Evolutionary conservation across 2,329 filamentous ascomycete species (phyloP), one percentile per base, ranked within the genome.

Genomic region (Trichophyton schoenleinii): DNA sequence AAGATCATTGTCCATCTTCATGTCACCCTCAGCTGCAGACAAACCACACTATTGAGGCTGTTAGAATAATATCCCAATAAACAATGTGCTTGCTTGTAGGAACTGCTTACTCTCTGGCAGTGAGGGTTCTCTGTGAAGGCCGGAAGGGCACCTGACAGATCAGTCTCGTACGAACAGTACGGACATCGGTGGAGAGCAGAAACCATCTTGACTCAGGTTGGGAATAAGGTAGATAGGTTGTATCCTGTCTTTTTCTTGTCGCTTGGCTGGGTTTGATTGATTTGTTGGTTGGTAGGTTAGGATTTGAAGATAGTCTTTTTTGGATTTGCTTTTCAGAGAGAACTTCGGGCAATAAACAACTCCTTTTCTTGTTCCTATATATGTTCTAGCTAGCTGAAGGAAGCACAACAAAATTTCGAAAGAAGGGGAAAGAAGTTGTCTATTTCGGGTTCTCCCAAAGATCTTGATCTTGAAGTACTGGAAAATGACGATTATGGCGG

Each of bases 1-100:
- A 41, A 96, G 86, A 67, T 95, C 91, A 65, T 95, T 88, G 71
- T 91, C 85, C 68, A 85, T 81, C 73, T 87, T 84, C 77, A 83
- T 81, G 64, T 75, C 79, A 70, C 71, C 68, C 66, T 76, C 74
- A 3, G 69, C 70, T 36, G 69, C 71, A 38, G 74, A 75, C 59
- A 77, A 66, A n/a, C 75, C 73, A 65, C 74, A 76, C 75, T 77
- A 67, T 53, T 67, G 22, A 48, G 25, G 9, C 15, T 25, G 28
- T 41, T 20, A 46, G 42, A 20, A 44, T 15, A 3, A 34, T 18
- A 28, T 20, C 18, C 31, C 7, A 38, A 38, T 20, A 59, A 41
- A 13, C 9, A 48, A 31, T 18, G 20, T 38, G 46, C 28, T 58
- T 41, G 28, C 7, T 3, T 22, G 28, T n/a, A 42, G 9, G 13